Conservation (phyloP, 805 yeast species). For the Clavispora vitiphila region DNA sequence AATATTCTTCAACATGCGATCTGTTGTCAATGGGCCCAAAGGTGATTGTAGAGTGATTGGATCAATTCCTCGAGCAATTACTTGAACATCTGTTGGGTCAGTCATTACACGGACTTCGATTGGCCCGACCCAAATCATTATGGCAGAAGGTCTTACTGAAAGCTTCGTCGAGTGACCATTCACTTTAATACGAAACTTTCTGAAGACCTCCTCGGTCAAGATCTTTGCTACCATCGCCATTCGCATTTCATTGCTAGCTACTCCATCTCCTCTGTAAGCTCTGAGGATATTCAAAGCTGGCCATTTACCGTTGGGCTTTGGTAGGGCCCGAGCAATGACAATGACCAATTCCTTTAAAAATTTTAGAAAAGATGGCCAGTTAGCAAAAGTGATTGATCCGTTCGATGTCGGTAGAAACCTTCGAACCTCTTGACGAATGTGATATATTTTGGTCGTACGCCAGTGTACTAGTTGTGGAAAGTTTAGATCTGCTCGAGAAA, state of each 20-base stretch:
- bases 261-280: slow-evolving; percentile 8
- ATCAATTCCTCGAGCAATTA: neutral
- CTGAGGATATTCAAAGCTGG: slow-evolving; percentile 7
- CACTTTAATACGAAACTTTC: neutral
- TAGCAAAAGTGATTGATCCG: slow-evolving; percentile 5
- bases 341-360: neutral
- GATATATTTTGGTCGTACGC: neutral
- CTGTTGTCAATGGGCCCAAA: neutral
- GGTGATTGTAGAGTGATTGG: neutral
- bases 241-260: slow-evolving; percentile 4
- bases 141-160: neutral
- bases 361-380: neutral
- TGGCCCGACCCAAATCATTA: neutral
- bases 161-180: neutral
- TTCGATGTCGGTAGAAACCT: slow-evolving; percentile 2
- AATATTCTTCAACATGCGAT: neutral
- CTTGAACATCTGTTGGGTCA: neutral
- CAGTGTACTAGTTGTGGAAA: slow-evolving; percentile 5
- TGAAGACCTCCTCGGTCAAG: slow-evolving; percentile 8
- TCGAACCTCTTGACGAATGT: neutral
- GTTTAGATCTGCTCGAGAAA: slow-evolving; percentile 12
- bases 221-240: slow-evolving; percentile 10
- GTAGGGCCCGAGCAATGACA: neutral
- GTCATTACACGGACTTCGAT: neutral
- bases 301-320: neutral